Evolutionary conservation across 1,284 basidiomycete species (phyloP), one percentile per base, ranked within the genome.

Genomic region (Taiwanofungus camphoratus): DNA sequence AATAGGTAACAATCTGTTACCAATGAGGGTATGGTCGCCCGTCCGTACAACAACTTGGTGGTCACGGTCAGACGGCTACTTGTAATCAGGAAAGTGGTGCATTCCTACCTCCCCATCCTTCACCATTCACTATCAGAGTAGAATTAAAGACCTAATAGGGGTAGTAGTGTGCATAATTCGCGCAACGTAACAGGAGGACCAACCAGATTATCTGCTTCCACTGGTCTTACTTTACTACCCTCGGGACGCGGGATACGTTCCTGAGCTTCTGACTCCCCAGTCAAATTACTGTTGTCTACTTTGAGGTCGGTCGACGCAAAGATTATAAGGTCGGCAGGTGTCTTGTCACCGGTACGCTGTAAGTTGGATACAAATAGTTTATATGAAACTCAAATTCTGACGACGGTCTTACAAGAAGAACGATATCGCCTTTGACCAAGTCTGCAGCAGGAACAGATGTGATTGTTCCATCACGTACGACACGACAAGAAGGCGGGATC

Each of bases 211-310:
- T 81, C 75, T 2, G 81, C 80, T 53, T 83, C 79, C 3, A 79
- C 77, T 1, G 76, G 70, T 16, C 78, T 69, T 7, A 55, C 53
- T 9, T 60, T 47, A 3, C 69, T 69, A 7, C 80, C 80, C 34
- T 72, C 60, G 3, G 68, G 64, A 13, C 71, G 50, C 5, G 75
- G 61, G 26, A 60, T 55, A 3, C 80, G 71, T 53, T 82, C 79
- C 55, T 82, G 79, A 2, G 81, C 77, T 55, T 84, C 80, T 1
- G 79, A 81, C 58, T 84, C 80, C 44, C 81, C 81, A 0, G 80
- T 83, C 27, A 84, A 64, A 59, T 76, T 82, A 46, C 78, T 81
- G 52, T 83, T 83, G 59, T 84, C 81, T 27, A 83, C 73, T 56
- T 82, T 83, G 38, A 83, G 62, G 50, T 82, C 80, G 2, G 72